Evolutionary conservation across 148 eudicot genomes (phyloP).

Genomic region (Persicaria tinctoria): DNA sequence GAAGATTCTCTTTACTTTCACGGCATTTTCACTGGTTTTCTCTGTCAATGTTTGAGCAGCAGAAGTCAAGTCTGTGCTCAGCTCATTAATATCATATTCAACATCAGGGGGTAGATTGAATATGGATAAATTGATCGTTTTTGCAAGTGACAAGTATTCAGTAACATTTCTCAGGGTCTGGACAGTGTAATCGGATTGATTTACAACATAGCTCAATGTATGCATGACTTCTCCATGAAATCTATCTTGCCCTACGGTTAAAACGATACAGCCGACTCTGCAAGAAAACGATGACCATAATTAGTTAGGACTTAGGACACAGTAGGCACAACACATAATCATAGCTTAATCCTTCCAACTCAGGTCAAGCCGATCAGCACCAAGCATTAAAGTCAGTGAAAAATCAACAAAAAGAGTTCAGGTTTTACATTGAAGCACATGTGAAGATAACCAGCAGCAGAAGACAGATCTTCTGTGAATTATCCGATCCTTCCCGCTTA

Average conservation of each 20-base stretch:
- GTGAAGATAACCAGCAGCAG: slow-evolving; percentile 63
- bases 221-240: slow-evolving; percentile 64
- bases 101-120: slow-evolving; percentile 27
- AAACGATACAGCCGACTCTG: slow-evolving; percentile 83
- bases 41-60: slow-evolving; percentile 52
- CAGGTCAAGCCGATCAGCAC: not conserved
- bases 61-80: slow-evolving; percentile 32
- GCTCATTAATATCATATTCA: slow-evolving; percentile 28
- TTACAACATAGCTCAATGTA: slow-evolving; percentile 74
- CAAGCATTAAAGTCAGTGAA: not conserved
- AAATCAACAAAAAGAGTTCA: slow-evolving; percentile 10
- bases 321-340: not conserved
- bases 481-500: slow-evolving; percentile 37
- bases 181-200: slow-evolving; percentile 84
- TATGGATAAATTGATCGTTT: slow-evolving; percentile 36
- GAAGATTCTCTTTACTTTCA: slow-evolving; percentile 58
- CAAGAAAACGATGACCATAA: not conserved
- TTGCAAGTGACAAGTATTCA: slow-evolving; percentile 63
- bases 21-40: slow-evolving; percentile 67
- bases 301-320: not conserved
- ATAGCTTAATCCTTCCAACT: not conserved
- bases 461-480: slow-evolving; percentile 48
- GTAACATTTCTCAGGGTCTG: slow-evolving; percentile 82
- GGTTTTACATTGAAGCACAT: slow-evolving; percentile 73
- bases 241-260: slow-evolving; percentile 66